A percentile compares a stretch with the other conserved stretches of the same genome.
phyloP scores from a whole-genome alignment of 164 flowering plant genomes.

The Nymphaea colorata region DNA sequence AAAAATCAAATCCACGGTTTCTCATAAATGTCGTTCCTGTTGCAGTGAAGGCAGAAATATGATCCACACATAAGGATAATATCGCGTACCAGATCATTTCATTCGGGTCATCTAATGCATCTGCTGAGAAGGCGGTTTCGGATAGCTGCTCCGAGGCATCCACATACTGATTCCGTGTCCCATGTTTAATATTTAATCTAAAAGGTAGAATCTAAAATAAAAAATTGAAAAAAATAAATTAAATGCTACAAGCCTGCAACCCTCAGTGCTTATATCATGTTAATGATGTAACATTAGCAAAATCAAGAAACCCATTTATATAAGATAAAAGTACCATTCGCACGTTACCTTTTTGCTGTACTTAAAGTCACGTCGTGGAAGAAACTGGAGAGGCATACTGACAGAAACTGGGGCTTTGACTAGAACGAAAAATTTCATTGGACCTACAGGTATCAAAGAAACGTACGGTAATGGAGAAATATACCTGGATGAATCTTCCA shows the following conservation, averaged over 20 bases:
- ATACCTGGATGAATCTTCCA: background rate
- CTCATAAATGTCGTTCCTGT: too few species aligned
- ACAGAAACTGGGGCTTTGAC: slow-evolving; percentile 73
- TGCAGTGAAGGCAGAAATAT: too few species aligned
- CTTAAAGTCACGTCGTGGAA: slow-evolving; percentile 89
- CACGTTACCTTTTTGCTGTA: slow-evolving; percentile 60
- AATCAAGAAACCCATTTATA: too few species aligned
- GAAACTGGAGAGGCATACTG: slow-evolving; percentile 73
- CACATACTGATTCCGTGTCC: slow-evolving; percentile 13
- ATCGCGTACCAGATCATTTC: slow-evolving; percentile 57
- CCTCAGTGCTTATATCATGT: background rate
- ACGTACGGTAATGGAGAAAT: background rate
- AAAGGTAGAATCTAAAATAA: slow-evolving; percentile 54
- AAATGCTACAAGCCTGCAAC: background rate
- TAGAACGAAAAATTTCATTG: slow-evolving; percentile 73
- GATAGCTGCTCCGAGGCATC: slow-evolving; percentile 15
- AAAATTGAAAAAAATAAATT: background rate
- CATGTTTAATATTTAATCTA: slow-evolving; percentile 46
- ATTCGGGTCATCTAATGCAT: slow-evolving; percentile 16
- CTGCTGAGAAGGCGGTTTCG: slow-evolving; percentile 13
- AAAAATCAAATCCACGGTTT: too few species aligned
- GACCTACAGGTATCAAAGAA: slow-evolving; percentile 34
- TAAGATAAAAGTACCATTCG: background rate
- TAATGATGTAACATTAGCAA: background rate
- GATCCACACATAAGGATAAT: background rate